These are phyloP conservation scores for Calocybe indica DNA, from an alignment of 768 basidiomycete genomes.

Conservation along the genomic window DNA sequence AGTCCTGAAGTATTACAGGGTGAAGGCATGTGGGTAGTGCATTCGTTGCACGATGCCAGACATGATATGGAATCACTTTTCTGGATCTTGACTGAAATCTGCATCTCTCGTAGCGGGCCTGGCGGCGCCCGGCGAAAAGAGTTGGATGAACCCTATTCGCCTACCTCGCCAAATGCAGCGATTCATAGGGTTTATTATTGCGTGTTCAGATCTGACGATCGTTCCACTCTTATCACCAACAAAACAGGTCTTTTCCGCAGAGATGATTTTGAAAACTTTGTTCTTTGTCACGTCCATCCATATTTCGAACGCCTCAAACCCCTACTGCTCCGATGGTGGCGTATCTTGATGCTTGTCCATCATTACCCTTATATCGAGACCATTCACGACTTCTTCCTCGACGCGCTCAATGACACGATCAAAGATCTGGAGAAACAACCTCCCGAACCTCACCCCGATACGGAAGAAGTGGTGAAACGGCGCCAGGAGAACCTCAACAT, in stretches of 20 bases:
- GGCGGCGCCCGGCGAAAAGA: neutral
- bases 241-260: neutral
- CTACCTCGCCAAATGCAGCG: neutral
- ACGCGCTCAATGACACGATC: neutral
- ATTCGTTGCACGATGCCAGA: neutral
- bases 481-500: too few species aligned
- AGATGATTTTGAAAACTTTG: neutral
- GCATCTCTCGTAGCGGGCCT: neutral
- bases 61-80: neutral
- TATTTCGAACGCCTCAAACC: neutral
- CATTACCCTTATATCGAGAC: neutral
- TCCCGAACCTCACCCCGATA: too few species aligned
- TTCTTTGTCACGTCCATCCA: too few species aligned
- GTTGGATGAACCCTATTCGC: neutral
- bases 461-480: too few species aligned
- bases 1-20: neutral
- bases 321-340: neutral
- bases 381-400: neutral
- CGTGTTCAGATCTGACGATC: neutral
- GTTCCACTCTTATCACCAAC: neutral
- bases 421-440: neutral
- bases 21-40: neutral
- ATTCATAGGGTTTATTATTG: neutral
- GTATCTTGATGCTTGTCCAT: neutral
- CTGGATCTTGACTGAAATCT: constrained; percentile 1